Conservation (phyloP, 1,284 basidiomycete genomes). For the Cutaneotrichosporon dermatis region DNA sequence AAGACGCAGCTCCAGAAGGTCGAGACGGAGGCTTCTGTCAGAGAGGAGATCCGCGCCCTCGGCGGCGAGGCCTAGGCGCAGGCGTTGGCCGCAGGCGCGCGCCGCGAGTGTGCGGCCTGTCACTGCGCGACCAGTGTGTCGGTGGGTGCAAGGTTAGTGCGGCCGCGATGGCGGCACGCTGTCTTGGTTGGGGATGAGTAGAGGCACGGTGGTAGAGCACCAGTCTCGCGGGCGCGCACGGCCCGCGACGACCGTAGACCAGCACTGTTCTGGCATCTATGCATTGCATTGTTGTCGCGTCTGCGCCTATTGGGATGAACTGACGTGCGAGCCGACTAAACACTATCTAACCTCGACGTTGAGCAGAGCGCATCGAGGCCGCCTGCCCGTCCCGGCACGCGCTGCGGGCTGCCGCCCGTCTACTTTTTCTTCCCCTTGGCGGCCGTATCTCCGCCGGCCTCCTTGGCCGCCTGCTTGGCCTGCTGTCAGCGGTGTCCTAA, state of each 20-base stretch:
- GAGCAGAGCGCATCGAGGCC: too few relatives aligned
- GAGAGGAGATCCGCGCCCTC: conserved; percentile 65
- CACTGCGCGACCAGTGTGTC: too few relatives aligned
- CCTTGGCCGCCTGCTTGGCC: conserved; percentile 20
- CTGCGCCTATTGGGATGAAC: too few relatives aligned
- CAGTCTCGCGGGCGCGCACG: too few relatives aligned
- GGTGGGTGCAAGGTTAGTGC: too few relatives aligned
- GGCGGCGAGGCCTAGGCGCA: conserved; percentile 30
- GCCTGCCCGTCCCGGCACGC: neutral
- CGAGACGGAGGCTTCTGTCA: conserved; percentile 76
- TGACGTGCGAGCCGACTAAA: too few relatives aligned
- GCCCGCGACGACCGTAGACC: too few relatives aligned
- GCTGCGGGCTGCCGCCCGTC: neutral
- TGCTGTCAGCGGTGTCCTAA: neutral
- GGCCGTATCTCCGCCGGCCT: conserved; percentile 5
- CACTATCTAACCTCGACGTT: too few relatives aligned
- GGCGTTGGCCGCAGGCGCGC: neutral
- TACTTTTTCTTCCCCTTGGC: conserved; percentile 18
- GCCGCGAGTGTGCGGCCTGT: neutral
- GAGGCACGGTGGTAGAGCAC: too few relatives aligned
- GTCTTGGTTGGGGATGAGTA: too few relatives aligned
- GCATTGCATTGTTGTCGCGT: conserved; percentile 23
- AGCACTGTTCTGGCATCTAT: conserved; percentile 11
- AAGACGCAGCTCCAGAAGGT: conserved; percentile 94
- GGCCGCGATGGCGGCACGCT: too few relatives aligned